Evolutionary conservation across 1,139 yeast genomes (phyloP).

Genomic region (Protomyces gravidus): DNA sequence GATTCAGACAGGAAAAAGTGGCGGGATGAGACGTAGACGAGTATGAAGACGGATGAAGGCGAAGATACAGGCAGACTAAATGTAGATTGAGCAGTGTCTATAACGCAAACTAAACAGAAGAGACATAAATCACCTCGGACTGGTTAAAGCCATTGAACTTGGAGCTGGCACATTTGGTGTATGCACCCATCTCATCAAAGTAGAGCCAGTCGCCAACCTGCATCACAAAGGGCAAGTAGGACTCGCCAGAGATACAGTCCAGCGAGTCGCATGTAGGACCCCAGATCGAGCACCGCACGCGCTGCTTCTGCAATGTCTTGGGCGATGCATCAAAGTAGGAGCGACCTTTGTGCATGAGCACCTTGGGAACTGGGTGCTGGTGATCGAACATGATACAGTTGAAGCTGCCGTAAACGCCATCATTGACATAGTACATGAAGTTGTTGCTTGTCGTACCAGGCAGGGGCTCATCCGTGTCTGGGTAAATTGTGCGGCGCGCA

Average conservation of each 20-base stretch:
- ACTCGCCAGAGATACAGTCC: slow-evolving; percentile 66
- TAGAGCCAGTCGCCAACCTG: slow-evolving; percentile 89
- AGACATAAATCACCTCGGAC: slow-evolving; percentile 23
- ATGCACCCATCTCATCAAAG: slow-evolving; percentile 85
- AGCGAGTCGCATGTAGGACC: slow-evolving; percentile 98
- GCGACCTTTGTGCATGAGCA: slow-evolving; percentile 52
- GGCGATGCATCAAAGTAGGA: slow-evolving; percentile 43
- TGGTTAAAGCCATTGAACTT: slow-evolving; percentile 30
- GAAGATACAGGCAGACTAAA: background rate
- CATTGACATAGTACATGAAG: slow-evolving; percentile 71
- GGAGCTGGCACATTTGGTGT: slow-evolving; percentile 85
- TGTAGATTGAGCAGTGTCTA: background rate
- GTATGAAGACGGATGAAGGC: background rate
- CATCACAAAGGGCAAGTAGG: slow-evolving; percentile 56
- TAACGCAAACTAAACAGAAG: slow-evolving; percentile 7
- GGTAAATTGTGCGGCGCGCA: slow-evolving; percentile 59
- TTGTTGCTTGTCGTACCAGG: slow-evolving; percentile 38
- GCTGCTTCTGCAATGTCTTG: slow-evolving; percentile 15
- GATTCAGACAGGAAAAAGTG: no score
- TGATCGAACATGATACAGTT: slow-evolving; percentile 92
- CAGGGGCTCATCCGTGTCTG: slow-evolving; percentile 22
- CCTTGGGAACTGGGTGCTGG: slow-evolving; percentile 68
- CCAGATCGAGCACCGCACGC: slow-evolving; percentile 59
- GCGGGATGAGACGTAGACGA: no score
- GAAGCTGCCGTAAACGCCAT: slow-evolving; percentile 93